Conservation (phyloP, 2,329 filamentous ascomycete species). For the Sporothrix phasma region DNA sequence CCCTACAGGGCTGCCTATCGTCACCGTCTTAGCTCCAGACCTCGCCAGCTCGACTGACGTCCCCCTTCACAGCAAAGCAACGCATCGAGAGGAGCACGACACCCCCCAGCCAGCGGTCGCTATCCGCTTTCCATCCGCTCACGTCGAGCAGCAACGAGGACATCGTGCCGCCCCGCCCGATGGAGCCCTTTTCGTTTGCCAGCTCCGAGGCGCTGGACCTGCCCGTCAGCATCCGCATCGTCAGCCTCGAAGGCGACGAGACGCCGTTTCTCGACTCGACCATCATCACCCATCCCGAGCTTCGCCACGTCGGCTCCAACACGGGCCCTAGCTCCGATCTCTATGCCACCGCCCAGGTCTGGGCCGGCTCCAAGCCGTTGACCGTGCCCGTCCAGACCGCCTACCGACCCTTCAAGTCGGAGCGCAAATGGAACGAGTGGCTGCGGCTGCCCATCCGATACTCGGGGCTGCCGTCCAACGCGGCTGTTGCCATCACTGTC, state of each 20-base stretch:
- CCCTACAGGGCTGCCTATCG: background rate
- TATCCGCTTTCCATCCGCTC: background rate
- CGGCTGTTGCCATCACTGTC: constrained; percentile 81
- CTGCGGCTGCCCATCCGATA: constrained; percentile 78
- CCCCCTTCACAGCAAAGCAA: background rate
- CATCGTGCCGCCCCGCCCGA: constrained; percentile 28
- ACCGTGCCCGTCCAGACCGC: constrained; percentile 86
- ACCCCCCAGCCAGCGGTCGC: background rate
- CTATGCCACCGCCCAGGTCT: constrained; percentile 86
- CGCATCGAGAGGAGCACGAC: background rate
- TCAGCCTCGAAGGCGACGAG: constrained; percentile 69
- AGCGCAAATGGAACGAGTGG: constrained; percentile 88
- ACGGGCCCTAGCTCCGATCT: constrained; percentile 71
- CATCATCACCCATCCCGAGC: constrained; percentile 65
- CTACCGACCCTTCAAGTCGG: constrained; percentile 79
- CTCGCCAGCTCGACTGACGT: too few species aligned
- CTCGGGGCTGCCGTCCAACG: constrained; percentile 67
- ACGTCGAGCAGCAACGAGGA: background rate
- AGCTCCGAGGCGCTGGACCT: constrained; percentile 76
- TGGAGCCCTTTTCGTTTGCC: constrained; percentile 96
- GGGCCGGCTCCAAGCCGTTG: constrained; percentile 90
- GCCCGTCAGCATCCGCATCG: constrained; percentile 57
- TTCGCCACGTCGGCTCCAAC: constrained; percentile 82
- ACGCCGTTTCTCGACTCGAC: constrained; percentile 66
- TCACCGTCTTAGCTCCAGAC: background rate